Base-by-base conservation (phyloP, 2,329 filamentous ascomycete genomes). In the Zalaria sp. region DNA sequence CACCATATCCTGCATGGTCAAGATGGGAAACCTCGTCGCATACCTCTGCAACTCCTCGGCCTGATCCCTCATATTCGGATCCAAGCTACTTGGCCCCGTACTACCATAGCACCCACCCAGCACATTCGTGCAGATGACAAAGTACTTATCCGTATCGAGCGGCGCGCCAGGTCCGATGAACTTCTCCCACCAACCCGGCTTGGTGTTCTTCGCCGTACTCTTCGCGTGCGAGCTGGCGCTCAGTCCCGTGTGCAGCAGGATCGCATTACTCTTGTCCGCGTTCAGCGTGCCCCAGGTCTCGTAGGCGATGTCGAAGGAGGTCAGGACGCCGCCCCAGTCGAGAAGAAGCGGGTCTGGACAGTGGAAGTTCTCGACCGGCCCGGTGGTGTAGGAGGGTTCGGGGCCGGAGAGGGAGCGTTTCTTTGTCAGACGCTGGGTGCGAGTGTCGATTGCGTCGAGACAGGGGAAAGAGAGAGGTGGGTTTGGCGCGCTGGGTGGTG, bases 1-100 rank as follows among this genome's bases (percentile, higher is more conserved):
- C 27, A 96, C 91, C 91, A 98, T 98, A 60, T 98, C 91, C 52
- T 93, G 79, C 68, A 98, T 80, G 0, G 91, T 98, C 43, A 98
- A 65, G 51, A 98, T 93, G 3, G 91, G 91, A 57, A 98, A 98
- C 29, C 87, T 76, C 1, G 91, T 98, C 5, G 88, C 91, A 61
- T 96, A 98, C 53, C 75, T 76, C 62, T 89, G 73, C 32, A 86
- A 84, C 58, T 94, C 86, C 8, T 81, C 82, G 28, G 35, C 10
- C 26, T 26, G 37, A 9, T 43, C 34, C 5, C 27, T 32, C 4
- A 39, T 41, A 34, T 34, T 37, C 0, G 91, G 91, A 57, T 96
- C 89, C 49, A 88, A 72, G 51, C 83, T 89, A 42, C 81, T 80
- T 0, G 91, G 91, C 0, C 91, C 91, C 0, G 91, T 98, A 31